Conservation (phyloP, 164 flowering plant genomes). For the Aristolochia fimbriata region DNA sequence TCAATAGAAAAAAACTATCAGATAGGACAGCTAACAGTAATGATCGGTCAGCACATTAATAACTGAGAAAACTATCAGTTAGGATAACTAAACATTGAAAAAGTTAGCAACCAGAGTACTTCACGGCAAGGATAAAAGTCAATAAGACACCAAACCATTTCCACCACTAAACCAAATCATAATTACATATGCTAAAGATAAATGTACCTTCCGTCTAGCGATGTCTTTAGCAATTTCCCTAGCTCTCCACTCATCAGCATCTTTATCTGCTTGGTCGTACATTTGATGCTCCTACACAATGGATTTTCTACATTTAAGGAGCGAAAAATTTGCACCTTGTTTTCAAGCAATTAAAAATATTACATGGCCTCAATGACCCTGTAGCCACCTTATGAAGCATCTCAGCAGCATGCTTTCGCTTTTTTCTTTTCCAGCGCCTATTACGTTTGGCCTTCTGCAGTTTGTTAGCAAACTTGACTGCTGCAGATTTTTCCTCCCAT, state of each 20-base stretch:
- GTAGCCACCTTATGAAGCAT: conserved; percentile 42
- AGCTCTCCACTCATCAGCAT: conserved; percentile 97
- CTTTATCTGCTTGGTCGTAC: conserved; percentile 66
- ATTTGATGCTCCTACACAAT: conserved; percentile 48
- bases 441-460: conserved; percentile 57
- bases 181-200: background rate
- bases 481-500: conserved; percentile 88
- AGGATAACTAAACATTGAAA: no score
- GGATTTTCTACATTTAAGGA: background rate
- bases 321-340: background rate
- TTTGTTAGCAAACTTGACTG: conserved; percentile 43
- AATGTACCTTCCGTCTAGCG: conserved; percentile 64
- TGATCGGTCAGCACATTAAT: no score
- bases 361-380: background rate
- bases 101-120: background rate
- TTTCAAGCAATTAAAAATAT: background rate
- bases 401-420: conserved; percentile 62
- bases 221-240: conserved; percentile 91
- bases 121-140: background rate
- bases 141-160: background rate
- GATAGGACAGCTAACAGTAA: no score
- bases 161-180: background rate
- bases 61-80: no score
- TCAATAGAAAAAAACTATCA: no score
- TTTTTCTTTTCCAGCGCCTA: conserved; percentile 75